Percentiles rank a stretch among this genome's conserved stretches.
Evolutionary conservation across 192 early-diverging fungal genomes (phyloP).

Genomic region (Dispira simplex): DNA sequence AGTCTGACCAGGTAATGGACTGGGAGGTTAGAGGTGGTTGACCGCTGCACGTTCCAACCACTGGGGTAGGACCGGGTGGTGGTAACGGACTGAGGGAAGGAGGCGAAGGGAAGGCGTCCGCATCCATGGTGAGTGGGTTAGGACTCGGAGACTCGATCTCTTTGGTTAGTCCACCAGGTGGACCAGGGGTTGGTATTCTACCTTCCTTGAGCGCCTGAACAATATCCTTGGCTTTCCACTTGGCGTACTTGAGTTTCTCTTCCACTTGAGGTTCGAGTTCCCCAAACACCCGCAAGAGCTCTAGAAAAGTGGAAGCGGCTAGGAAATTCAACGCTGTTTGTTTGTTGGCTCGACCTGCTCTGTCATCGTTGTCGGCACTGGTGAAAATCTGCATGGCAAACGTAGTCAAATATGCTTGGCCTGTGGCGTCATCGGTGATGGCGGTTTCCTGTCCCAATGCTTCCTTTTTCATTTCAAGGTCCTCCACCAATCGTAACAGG

Average conservation of each 20-base stretch:
- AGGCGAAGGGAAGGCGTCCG: slow-evolving; percentile 3
- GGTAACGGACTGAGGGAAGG: background rate
- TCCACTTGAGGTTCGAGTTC: slow-evolving; percentile 44
- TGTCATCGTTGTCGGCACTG: slow-evolving; percentile 86
- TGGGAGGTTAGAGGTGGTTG: slow-evolving; percentile 12
- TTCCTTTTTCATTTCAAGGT: slow-evolving; percentile 69
- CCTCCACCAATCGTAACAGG: slow-evolving; percentile 51
- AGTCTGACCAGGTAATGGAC: slow-evolving; percentile 4
- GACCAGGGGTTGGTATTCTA: slow-evolving; percentile 41
- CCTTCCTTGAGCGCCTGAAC: slow-evolving; percentile 83
- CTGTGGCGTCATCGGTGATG: slow-evolving; percentile 60
- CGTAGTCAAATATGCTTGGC: slow-evolving; percentile 65
- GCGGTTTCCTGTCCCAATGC: slow-evolving; percentile 41
- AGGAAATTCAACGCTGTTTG: slow-evolving; percentile 83
- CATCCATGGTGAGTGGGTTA: background rate
- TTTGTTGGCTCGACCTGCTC: slow-evolving; percentile 52
- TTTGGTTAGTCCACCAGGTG: slow-evolving; percentile 18
- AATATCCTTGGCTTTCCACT: slow-evolving; percentile 92
- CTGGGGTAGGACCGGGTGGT: slow-evolving; percentile 9
- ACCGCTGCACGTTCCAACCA: background rate
- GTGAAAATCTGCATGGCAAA: slow-evolving; percentile 84
- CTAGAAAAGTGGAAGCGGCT: slow-evolving; percentile 78
- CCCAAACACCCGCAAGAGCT: slow-evolving; percentile 73
- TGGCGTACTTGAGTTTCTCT: slow-evolving; percentile 89
- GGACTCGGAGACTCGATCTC: slow-evolving; percentile 3